Evolutionary conservation across 176 grass and related monocot genomes (phyloP).

Genomic region (Bolboschoenus planiculmis): DNA sequence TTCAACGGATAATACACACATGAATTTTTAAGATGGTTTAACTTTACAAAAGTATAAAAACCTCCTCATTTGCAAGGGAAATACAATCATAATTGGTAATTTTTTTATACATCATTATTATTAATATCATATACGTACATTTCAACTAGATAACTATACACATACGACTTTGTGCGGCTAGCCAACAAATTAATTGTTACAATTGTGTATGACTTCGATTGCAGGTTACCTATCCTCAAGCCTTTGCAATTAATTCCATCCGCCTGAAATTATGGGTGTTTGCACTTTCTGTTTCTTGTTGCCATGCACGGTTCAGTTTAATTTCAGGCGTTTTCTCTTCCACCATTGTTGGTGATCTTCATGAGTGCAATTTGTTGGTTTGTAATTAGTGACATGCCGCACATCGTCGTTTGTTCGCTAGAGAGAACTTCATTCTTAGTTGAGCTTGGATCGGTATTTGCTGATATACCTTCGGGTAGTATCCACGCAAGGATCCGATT

Average conservation of each 20-base stretch:
- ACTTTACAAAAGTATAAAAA: background rate
- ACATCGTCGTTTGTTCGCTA: background rate
- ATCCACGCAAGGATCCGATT: background rate
- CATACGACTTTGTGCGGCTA: background rate
- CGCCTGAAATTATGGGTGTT: background rate
- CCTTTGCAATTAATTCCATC: background rate
- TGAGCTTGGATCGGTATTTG: background rate
- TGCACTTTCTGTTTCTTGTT: conserved; percentile 5
- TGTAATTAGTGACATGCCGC: background rate
- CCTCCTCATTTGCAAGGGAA: background rate
- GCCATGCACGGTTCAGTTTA: background rate
- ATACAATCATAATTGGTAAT: background rate
- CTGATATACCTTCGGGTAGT: background rate
- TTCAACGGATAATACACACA: background rate
- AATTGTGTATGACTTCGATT: background rate
- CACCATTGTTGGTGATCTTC: background rate
- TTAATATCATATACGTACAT: background rate
- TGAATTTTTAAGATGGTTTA: background rate
- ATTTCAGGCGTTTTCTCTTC: too few species aligned
- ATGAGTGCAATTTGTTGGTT: background rate
- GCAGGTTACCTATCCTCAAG: background rate
- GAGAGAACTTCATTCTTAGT: background rate
- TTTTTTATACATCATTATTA: background rate
- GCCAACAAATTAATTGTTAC: background rate
- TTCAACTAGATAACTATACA: background rate